Percentiles rank a stretch among this genome's conserved stretches.
Evolutionary conservation across 2,329 filamentous ascomycete genomes (phyloP).

Genomic region (Bipolaris victoriae): DNA sequence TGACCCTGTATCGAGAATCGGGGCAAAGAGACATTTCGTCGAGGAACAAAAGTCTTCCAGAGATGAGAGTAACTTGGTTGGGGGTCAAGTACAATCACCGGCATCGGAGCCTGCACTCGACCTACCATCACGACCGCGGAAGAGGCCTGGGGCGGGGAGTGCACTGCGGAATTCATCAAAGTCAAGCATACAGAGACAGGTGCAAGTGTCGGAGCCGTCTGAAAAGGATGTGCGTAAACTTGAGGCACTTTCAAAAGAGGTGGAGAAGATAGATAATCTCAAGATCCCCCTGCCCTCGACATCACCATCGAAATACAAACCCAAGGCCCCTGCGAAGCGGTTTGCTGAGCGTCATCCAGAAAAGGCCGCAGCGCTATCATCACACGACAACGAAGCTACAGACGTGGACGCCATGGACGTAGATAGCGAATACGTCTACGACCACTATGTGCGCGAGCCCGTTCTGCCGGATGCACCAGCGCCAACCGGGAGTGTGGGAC

Average conservation of each 20-base stretch:
- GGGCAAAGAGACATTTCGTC: conserved; percentile 30
- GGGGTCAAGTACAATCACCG: conserved; percentile 10
- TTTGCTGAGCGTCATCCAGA: conserved; percentile 45
- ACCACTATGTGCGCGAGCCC: conserved; percentile 63
- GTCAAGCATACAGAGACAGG: conserved; percentile 10
- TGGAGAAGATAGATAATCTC: conserved; percentile 35
- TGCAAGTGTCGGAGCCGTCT: conserved; percentile 21
- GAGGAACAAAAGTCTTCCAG: conserved; percentile 21
- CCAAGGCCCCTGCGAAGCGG: conserved; percentile 42
- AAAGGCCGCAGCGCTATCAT: conserved; percentile 28
- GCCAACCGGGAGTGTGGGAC: conserved; percentile 45
- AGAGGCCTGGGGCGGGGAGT: conserved; percentile 37
- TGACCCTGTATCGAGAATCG: conserved; percentile 23
- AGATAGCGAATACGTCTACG: conserved; percentile 64
- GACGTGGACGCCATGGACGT: conserved; percentile 44
- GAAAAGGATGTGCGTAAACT: conserved; percentile 41
- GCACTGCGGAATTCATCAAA: conserved; percentile 21
- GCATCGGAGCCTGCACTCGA: conserved; percentile 9
- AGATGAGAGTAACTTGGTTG: background rate
- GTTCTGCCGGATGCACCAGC: conserved; percentile 45
- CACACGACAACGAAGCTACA: conserved; percentile 4
- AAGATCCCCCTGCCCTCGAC: conserved; percentile 16
- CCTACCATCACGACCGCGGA: conserved; percentile 27
- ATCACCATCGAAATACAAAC: conserved; percentile 42
- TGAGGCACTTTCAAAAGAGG: conserved; percentile 41